Evolutionary conservation across 345 rosid species (phyloP).

Genomic region (Barbarea vulgaris): DNA sequence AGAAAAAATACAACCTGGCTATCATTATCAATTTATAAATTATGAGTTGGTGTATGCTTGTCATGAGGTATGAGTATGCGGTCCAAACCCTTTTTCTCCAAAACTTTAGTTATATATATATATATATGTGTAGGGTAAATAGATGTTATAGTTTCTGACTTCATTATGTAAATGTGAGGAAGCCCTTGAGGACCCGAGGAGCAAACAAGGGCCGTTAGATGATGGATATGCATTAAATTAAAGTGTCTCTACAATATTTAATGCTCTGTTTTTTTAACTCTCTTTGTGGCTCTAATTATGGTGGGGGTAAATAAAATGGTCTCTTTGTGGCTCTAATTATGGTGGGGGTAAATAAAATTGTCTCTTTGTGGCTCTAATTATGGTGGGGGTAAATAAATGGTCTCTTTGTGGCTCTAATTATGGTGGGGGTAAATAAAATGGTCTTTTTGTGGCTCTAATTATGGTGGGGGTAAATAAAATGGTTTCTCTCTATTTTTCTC

Average conservation of each 20-base stretch:
- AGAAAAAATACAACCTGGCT: not conserved
- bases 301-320: not conserved
- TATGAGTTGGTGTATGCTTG: conserved; percentile 30
- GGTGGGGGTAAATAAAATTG: not conserved
- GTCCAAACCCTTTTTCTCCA: conserved; percentile 5
- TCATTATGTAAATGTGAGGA: not conserved
- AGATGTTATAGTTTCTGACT: not conserved
- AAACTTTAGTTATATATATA: not conserved
- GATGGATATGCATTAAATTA: conserved; percentile 8
- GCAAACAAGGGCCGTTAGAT: not conserved
- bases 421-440: no score
- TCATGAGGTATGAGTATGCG: conserved; percentile 4
- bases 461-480: not conserved
- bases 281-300: not conserved
- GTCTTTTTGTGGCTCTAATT: not conserved
- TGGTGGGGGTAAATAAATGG: not conserved
- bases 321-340: no score
- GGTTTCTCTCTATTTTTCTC: not conserved
- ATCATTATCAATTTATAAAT: conserved; percentile 5
- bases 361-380: no score
- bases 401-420: not conserved
- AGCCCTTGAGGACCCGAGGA: conserved; percentile 17
- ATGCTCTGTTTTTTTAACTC: conserved; percentile 15
- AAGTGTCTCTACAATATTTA: conserved; percentile 11
- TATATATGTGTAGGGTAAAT: not conserved